phyloP scores from a whole-genome alignment of 148 eudicot species.

The Hydrangea macrophylla region DNA sequence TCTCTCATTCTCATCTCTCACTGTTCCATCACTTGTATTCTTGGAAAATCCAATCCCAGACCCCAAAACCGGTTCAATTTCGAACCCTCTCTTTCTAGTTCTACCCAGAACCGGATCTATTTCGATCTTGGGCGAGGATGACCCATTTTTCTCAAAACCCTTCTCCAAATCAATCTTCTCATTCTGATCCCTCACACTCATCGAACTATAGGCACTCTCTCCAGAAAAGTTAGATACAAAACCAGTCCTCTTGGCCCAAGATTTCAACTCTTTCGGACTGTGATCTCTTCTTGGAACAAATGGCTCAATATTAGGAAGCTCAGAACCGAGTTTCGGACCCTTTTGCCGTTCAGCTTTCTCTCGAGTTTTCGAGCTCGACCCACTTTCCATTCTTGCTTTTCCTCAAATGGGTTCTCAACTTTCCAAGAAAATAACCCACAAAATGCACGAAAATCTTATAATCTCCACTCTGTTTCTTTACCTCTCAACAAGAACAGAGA shows the following conservation, averaged over 20 bases:
- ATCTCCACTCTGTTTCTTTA: neutral
- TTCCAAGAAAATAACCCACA: neutral
- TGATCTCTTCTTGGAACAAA: slow-evolving; percentile 65
- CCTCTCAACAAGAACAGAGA: neutral
- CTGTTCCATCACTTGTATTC: slow-evolving; percentile 26
- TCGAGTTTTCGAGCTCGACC: slow-evolving; percentile 59
- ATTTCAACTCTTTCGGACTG: slow-evolving; percentile 77
- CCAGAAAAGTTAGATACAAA: slow-evolving; percentile 80
- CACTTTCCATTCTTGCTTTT: slow-evolving; percentile 52
- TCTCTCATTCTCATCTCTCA: slow-evolving; percentile 30
- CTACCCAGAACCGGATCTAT: slow-evolving; percentile 69
- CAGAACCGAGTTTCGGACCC: slow-evolving; percentile 38
- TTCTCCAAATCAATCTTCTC: slow-evolving; percentile 51
- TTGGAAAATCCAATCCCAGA: slow-evolving; percentile 19
- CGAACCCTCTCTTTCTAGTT: slow-evolving; percentile 39
- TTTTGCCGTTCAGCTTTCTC: slow-evolving; percentile 29
- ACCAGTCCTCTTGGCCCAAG: slow-evolving; percentile 98
- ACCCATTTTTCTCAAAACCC: slow-evolving; percentile 40
- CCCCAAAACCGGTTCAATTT: slow-evolving; percentile 48
- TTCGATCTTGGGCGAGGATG: slow-evolving; percentile 61
- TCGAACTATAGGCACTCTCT: slow-evolving; percentile 43
- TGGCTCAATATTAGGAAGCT: slow-evolving; percentile 47
- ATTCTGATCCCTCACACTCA: slow-evolving; percentile 31
- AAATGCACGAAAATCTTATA: neutral
- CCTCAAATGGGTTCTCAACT: slow-evolving; percentile 25